Percentiles rank a stretch among this genome's conserved stretches.
phyloP scores from a whole-genome alignment of 768 basidiomycete genomes.

The Amanita muscaria region DNA sequence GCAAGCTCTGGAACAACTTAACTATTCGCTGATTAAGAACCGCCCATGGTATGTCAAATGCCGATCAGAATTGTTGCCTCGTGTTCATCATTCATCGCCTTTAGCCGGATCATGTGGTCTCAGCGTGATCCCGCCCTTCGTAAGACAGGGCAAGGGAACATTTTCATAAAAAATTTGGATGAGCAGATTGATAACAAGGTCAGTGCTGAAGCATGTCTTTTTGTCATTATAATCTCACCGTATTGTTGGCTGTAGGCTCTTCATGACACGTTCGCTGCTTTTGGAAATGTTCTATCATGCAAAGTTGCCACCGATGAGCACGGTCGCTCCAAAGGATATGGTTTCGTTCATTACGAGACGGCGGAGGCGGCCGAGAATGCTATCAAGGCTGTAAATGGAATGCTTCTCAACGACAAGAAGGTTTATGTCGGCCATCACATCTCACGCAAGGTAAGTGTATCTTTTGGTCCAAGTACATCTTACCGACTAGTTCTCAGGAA shows the following conservation, averaged over 20 bases:
- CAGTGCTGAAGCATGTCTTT: conserved; percentile 3
- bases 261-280: conserved; percentile 98
- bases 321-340: conserved; percentile 94
- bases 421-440: conserved; percentile 98
- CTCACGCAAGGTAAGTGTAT: conserved; percentile 71
- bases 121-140: conserved; percentile 99
- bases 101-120: conserved; percentile 99
- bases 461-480: not conserved
- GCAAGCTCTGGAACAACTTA: conserved; percentile 96
- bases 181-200: conserved; percentile 98
- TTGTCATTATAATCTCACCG: not conserved
- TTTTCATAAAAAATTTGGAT: conserved; percentile 99
- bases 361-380: conserved; percentile 92
- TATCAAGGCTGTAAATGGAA: conserved; percentile 98
- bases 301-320: conserved; percentile 97
- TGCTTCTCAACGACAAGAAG: conserved; percentile 99
- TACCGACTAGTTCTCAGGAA: conserved; percentile 41
- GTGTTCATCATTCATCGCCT: conserved; percentile 14
- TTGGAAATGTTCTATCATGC: conserved; percentile 97
- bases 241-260: conserved; percentile 56
- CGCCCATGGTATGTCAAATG: conserved; percentile 69
- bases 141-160: conserved; percentile 99
- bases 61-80: conserved; percentile 9
- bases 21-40: conserved; percentile 98
- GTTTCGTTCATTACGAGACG: conserved; percentile 98